A percentile compares a stretch with the other conserved stretches of the same genome.
Evolutionary conservation across 2,329 filamentous ascomycete genomes (phyloP).

Genomic region (Xylaria sp.): DNA sequence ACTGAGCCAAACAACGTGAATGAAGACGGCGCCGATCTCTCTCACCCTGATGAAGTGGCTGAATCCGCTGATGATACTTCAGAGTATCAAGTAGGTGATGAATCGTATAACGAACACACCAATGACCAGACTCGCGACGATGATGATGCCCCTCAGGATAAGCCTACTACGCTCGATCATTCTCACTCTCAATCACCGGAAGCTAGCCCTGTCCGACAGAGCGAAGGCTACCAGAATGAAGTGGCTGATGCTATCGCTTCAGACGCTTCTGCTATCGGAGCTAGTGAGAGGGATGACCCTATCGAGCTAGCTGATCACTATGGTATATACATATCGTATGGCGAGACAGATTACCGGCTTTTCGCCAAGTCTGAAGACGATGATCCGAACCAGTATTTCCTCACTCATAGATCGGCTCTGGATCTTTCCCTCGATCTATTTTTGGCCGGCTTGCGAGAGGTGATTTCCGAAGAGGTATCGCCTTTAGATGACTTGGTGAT

Average conservation of each 20-base stretch:
- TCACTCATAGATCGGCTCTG: constrained; percentile 46
- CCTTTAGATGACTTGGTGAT: constrained; percentile 50
- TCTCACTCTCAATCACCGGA: constrained; percentile 21
- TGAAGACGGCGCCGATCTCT: constrained; percentile 23
- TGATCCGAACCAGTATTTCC: constrained; percentile 50
- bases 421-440: constrained; percentile 45
- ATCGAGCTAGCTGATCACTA: constrained; percentile 44
- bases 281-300: constrained; percentile 34
- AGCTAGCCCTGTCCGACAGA: background rate
- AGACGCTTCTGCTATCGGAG: constrained; percentile 3
- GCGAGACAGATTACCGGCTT: constrained; percentile 48
- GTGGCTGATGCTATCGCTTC: background rate
- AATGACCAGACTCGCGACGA: constrained; percentile 37
- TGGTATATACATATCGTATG: constrained; percentile 48
- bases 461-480: constrained; percentile 50
- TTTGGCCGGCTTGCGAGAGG: constrained; percentile 46
- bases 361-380: constrained; percentile 49
- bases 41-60: constrained; percentile 26
- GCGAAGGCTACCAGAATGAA: constrained; percentile 5
- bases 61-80: constrained; percentile 26
- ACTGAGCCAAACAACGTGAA: constrained; percentile 21
- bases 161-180: constrained; percentile 11
- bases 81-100: constrained; percentile 40
- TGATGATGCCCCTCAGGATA: constrained; percentile 28
- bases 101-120: constrained; percentile 37